Evolutionary conservation across 305 asterid species (phyloP).

Genomic region (Ajuga reptans): DNA sequence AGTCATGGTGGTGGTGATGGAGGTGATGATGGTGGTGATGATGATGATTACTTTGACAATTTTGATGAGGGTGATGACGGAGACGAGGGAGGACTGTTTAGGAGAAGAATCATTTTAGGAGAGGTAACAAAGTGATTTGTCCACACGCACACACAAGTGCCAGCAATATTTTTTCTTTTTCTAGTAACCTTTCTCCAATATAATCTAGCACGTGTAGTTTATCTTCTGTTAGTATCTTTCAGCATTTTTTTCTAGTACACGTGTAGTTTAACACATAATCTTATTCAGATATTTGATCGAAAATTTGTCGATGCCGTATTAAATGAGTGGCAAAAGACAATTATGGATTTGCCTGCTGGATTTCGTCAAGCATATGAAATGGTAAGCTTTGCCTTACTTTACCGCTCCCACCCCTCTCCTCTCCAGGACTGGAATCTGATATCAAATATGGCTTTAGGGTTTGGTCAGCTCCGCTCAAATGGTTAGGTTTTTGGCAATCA

Average conservation of each 20-base stretch:
- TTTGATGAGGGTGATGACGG: slow-evolving; percentile 99
- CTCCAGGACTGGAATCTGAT: slow-evolving; percentile 24
- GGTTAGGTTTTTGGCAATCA: slow-evolving; percentile 71
- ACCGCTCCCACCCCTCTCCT: not conserved
- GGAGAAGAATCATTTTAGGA: slow-evolving; percentile 69
- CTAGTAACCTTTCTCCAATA: not conserved
- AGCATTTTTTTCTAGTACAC: not conserved
- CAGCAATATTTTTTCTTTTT: not conserved
- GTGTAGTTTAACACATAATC: slow-evolving; percentile 15
- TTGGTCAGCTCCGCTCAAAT: slow-evolving; percentile 94
- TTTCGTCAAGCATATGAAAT: slow-evolving; percentile 94
- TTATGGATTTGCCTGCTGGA: slow-evolving; percentile 97
- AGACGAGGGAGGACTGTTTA: slow-evolving; percentile 88
- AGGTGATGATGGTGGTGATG: slow-evolving; percentile 94
- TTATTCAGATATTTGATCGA: slow-evolving; percentile 70
- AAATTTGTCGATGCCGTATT: slow-evolving; percentile 91
- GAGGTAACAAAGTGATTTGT: slow-evolving; percentile 53
- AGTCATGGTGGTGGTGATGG: slow-evolving; percentile 98
- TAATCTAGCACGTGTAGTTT: not conserved
- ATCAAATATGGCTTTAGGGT: slow-evolving; percentile 51
- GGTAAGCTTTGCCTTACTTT: slow-evolving; percentile 38
- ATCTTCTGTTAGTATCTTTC: not conserved
- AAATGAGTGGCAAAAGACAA: slow-evolving; percentile 96
- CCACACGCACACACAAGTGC: not conserved
- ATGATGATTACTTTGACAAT: slow-evolving; percentile 90